Percentiles rank a stretch among this genome's conserved stretches.
Evolutionary conservation across 2,329 filamentous ascomycete species (phyloP).

Genomic region (Trichoderma harzianum): DNA sequence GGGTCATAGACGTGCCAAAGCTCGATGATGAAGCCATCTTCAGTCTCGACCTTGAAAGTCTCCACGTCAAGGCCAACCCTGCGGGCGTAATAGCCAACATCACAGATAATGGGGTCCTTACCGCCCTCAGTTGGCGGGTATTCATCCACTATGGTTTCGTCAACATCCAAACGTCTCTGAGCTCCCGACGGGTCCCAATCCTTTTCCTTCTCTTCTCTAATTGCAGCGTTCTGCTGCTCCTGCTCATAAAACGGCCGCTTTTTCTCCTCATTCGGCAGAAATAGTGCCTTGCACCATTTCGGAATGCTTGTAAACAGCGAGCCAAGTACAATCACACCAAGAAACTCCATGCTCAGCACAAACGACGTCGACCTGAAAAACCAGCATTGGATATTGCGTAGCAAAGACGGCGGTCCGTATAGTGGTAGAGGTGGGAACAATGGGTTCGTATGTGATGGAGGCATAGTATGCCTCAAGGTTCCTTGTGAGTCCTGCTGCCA

Average conservation of each 20-base stretch:
- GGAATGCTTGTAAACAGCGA: constrained; percentile 67
- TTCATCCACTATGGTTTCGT: constrained; percentile 47
- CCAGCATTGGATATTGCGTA: constrained; percentile 63
- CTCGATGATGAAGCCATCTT: constrained; percentile 87
- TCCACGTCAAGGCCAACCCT: constrained; percentile 86
- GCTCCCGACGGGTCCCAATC: constrained; percentile 57
- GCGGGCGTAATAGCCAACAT: constrained; percentile 81
- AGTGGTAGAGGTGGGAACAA: constrained; percentile 81
- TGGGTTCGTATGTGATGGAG: constrained; percentile 69
- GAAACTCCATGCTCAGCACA: constrained; percentile 73
- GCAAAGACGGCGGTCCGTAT: constrained; percentile 69
- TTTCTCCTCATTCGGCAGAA: constrained; percentile 57
- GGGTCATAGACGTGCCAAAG: constrained; percentile 91
- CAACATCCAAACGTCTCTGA: constrained; percentile 36
- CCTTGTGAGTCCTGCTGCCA: constrained; percentile 45
- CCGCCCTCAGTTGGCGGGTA: constrained; percentile 77
- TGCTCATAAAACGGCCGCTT: constrained; percentile 69
- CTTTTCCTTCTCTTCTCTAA: constrained; percentile 55
- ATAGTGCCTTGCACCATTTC: constrained; percentile 44
- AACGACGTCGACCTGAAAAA: constrained; percentile 67
- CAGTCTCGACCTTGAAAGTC: constrained; percentile 79
- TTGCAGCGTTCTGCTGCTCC: constrained; percentile 58
- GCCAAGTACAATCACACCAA: constrained; percentile 71
- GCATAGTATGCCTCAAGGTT: constrained; percentile 48
- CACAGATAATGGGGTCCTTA: constrained; percentile 71